A percentile compares a stretch with the other conserved stretches of the same genome.
phyloP scores from a whole-genome alignment of 2,329 filamentous ascomycete species.

The Trichophyton equinum region DNA sequence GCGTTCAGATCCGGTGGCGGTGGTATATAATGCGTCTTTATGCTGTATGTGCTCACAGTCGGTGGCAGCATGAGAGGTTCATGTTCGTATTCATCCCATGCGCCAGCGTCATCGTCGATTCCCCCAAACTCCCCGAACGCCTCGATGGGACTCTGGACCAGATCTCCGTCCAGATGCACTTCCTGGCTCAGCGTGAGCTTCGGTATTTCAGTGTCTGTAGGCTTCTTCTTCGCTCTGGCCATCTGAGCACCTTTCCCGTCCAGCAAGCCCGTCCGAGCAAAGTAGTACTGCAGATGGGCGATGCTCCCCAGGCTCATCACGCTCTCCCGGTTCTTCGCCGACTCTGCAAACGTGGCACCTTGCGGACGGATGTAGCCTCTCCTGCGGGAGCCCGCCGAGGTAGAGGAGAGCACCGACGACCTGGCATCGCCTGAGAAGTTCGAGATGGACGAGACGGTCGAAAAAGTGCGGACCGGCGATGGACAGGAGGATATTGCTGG shows the following conservation, averaged over 20 bases:
- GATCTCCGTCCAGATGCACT: constrained; percentile 28
- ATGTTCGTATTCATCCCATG: constrained; percentile 41
- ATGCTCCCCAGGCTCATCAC: constrained; percentile 95
- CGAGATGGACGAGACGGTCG: constrained; percentile 35
- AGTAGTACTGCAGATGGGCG: constrained; percentile 95
- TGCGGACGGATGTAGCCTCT: constrained; percentile 81
- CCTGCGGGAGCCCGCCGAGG: constrained; percentile 39
- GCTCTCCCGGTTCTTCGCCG: constrained; percentile 79
- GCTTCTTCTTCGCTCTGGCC: constrained; percentile 56
- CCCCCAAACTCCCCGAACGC: constrained; percentile 19
- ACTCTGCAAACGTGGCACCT: constrained; percentile 78
- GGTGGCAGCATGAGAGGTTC: constrained; percentile 82
- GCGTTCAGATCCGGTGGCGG: constrained; percentile 73
- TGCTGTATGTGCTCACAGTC: constrained; percentile 89
- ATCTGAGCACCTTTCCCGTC: constrained; percentile 87
- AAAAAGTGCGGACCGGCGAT: constrained; percentile 35
- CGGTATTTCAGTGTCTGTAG: constrained; percentile 30
- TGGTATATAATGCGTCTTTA: constrained; percentile 66
- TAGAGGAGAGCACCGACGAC: constrained; percentile 20
- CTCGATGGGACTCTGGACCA: constrained; percentile 42
- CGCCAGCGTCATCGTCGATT: constrained; percentile 26
- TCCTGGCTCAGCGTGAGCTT: constrained; percentile 30
- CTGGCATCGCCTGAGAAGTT: constrained; percentile 34
- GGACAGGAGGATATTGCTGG: constrained; percentile 34
- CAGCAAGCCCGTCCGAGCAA: constrained; percentile 81